These are phyloP conservation scores for Didymellaceae sp. DNA, from an alignment of 2,329 filamentous ascomycete species.

Conservation along the genomic window DNA sequence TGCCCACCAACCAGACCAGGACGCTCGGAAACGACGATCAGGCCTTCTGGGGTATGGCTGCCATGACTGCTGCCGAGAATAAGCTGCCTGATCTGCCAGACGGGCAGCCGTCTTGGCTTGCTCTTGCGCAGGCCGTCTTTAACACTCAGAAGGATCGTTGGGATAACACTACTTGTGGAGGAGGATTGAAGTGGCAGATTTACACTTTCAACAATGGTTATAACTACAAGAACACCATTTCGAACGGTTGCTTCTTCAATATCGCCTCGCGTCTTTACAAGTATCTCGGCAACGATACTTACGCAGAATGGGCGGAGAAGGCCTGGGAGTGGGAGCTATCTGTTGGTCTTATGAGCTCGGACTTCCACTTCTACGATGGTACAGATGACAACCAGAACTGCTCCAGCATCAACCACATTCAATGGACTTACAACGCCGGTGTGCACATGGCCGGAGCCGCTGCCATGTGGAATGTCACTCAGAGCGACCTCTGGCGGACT, in stretches of 20 bases:
- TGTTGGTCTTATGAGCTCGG: slow-evolving; percentile 58
- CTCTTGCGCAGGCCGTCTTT: slow-evolving; percentile 74
- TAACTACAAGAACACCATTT: slow-evolving; percentile 82
- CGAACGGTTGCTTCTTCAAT: slow-evolving; percentile 83
- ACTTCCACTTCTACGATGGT: slow-evolving; percentile 56
- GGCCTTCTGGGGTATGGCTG: slow-evolving; percentile 64
- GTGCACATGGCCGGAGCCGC: slow-evolving; percentile 56
- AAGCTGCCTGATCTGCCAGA: slow-evolving; percentile 53
- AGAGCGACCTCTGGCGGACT: slow-evolving; percentile 41
- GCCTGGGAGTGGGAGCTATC: slow-evolving; percentile 64
- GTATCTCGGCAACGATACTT: slow-evolving; percentile 66
- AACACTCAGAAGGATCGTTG: slow-evolving; percentile 73
- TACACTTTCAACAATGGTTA: slow-evolving; percentile 77
- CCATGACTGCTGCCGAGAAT: slow-evolving; percentile 64
- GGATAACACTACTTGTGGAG: slow-evolving; percentile 70
- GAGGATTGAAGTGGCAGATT: slow-evolving; percentile 84
- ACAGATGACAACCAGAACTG: slow-evolving; percentile 54
- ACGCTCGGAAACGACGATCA: slow-evolving; percentile 64
- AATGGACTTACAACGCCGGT: slow-evolving; percentile 57
- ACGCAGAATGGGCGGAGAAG: slow-evolving; percentile 67
- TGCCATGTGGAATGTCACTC: slow-evolving; percentile 54
- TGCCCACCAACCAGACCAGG: slow-evolving; percentile 73
- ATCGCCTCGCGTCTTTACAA: slow-evolving; percentile 77
- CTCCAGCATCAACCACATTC: slow-evolving; percentile 51
- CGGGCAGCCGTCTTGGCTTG: slow-evolving; percentile 68